Conservation (phyloP, 441 rosid genomes). For the Bocquillonia castaneifolia region DNA sequence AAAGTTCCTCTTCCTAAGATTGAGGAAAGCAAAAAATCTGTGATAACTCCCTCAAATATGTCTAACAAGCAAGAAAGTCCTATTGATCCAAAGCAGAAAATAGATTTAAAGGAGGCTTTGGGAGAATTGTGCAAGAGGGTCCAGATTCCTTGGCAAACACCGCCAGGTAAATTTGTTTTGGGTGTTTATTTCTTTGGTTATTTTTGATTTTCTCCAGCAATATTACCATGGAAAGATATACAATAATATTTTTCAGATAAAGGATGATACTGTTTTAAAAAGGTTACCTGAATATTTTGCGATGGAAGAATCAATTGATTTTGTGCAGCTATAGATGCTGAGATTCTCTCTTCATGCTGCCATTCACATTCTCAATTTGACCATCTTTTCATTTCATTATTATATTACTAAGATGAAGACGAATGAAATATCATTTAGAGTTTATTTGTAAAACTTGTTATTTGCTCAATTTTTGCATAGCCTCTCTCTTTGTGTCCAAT, state of each 20-base stretch:
- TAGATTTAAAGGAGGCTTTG: conserved; percentile 43
- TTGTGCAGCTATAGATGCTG: conserved; percentile 18
- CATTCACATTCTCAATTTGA: neutral
- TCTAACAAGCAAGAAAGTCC: conserved; percentile 33
- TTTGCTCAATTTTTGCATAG: conserved; percentile 16
- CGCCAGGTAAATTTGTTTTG: conserved; percentile 66
- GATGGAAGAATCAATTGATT: conserved; percentile 15
- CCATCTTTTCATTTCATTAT: conserved; percentile 2
- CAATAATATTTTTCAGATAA: conserved; percentile 8
- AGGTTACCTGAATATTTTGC: conserved; percentile 14
- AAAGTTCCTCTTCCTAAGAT: conserved; percentile 32
- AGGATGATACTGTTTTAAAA: conserved; percentile 6
- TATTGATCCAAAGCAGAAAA: conserved; percentile 33
- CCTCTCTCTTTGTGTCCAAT: neutral
- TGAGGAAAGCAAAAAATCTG: conserved; percentile 49
- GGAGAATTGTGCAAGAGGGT: conserved; percentile 48
- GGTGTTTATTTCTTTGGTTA: conserved; percentile 23
- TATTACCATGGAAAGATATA: conserved; percentile 10
- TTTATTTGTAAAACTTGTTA: conserved; percentile 13
- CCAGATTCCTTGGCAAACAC: conserved; percentile 65
- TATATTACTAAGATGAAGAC: conserved; percentile 1
- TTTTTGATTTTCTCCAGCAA: conserved; percentile 20
- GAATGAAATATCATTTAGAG: conserved; percentile 3
- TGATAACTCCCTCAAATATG: conserved; percentile 29
- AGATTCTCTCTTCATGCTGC: conserved; percentile 11